Base-by-base conservation (phyloP, 169 alveolate genomes). In the Babesia ovis region DNA sequence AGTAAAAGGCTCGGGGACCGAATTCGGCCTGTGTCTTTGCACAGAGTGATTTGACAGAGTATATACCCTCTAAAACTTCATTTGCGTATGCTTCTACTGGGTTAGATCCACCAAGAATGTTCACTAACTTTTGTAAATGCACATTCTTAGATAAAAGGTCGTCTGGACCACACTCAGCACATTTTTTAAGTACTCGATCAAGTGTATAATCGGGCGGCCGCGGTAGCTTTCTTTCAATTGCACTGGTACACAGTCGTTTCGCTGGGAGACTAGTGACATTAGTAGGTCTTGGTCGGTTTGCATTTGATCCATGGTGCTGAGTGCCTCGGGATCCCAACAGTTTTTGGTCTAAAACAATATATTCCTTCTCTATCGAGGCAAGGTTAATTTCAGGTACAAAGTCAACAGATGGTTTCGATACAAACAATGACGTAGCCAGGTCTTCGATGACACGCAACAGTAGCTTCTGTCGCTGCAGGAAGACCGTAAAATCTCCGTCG, bases 401-500 rank as follows among this genome's bases (percentile, higher is more conserved):
- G 32, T 64, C 74, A 14, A 64, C 50, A 2, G 74, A 64, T 6
- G 74, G 74, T 20, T 64, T 64, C 41, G 74, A 64, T n/a, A 64
- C 74, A 56, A 64, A 64, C 18, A 64, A 32, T 12, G 74, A 64
- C 0, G 55, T 64, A 6, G 12, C 48, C 50, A 64, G 61, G 48
- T 64, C 74, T 31, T 64, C 74, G n/a, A 64, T 64, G 0, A 64
- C 74, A 18, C 61, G 59, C 29, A 45, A 64, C 1, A 64, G 61
- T 32, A 64, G 51, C 51, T 64, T 64, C 37, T 64, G 74, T 37
- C 61, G 42, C 50, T 64, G 62, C 59, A 64, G 6, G 35, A 64
- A 64, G 12, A 34, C 48, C 31, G 31, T 12, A 31, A 46, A 64
- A 32, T 64, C 74, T 25, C 74, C 74, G 50, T 64, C 74, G 14